phyloP scores from a whole-genome alignment of 2,329 filamentous ascomycete species.

The Boeremia exigua region DNA sequence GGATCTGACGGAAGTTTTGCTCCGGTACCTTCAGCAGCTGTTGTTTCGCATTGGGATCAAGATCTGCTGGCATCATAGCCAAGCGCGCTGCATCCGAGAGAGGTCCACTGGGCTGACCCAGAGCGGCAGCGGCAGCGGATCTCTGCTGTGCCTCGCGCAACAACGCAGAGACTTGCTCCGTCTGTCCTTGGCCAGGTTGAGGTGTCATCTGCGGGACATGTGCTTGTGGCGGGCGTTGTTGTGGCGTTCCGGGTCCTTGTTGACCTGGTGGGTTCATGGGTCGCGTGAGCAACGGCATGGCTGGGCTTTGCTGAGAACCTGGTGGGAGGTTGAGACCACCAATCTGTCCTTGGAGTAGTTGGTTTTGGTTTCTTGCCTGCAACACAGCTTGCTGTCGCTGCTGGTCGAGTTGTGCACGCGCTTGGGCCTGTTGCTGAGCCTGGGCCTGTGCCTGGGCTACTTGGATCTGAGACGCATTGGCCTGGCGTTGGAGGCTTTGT shows the following conservation, averaged over 20 bases:
- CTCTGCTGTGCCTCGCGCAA: slow-evolving; percentile 46
- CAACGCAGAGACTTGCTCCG: slow-evolving; percentile 35
- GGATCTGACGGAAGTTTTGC: slow-evolving; percentile 37
- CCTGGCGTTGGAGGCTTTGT: slow-evolving; percentile 46
- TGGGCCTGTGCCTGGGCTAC: slow-evolving; percentile 39
- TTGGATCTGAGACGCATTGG: slow-evolving; percentile 23
- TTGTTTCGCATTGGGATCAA: slow-evolving; percentile 37
- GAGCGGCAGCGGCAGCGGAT: slow-evolving; percentile 38
- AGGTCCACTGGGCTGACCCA: slow-evolving; percentile 34
- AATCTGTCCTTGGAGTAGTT: slow-evolving; percentile 42
- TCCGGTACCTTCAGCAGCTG: slow-evolving; percentile 46
- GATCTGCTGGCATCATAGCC: slow-evolving; percentile 39
- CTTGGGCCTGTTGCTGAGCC: slow-evolving; percentile 29
- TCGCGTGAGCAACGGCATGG: slow-evolving; percentile 58
- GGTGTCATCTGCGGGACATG: slow-evolving; percentile 46
- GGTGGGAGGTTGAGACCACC: slow-evolving; percentile 53
- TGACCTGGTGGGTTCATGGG: slow-evolving; percentile 56
- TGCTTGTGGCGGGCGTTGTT: slow-evolving; percentile 44
- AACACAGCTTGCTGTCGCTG: slow-evolving; percentile 46
- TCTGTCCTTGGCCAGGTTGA: slow-evolving; percentile 37
- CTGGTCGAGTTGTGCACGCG: slow-evolving; percentile 37
- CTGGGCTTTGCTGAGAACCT: slow-evolving; percentile 51
- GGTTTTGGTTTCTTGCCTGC: slow-evolving; percentile 37
- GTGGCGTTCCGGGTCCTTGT: slow-evolving; percentile 40
- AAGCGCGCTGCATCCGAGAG: slow-evolving; percentile 43